Base-by-base conservation (phyloP, 441 rosid species). In the Capsella rubella region DNA sequence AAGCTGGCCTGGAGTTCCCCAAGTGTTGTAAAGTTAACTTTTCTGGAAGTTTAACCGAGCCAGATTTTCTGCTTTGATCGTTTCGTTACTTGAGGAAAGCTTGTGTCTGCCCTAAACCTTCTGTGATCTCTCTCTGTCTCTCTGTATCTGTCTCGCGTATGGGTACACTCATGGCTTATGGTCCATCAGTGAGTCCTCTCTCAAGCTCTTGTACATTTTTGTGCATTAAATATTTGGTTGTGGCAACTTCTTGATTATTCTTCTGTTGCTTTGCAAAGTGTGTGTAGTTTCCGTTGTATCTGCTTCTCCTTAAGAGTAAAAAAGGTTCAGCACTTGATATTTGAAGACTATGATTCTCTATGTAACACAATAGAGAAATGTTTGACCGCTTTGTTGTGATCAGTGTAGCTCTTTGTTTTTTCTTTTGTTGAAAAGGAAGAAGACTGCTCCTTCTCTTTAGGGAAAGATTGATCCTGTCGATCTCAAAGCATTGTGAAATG, bases 1-100 rank as follows among this genome's bases (percentile, higher is more conserved):
- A 87, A 83, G 97, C 92, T 63, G 93, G 92, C 8, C 71, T 95
- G 62, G 84, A 58, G 72, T 95, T 95, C 75, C 97, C 97, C 3
- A 67, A 74, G 27, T 69, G 60, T 77, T 95, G 96, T 84, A 90
- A 84, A 85, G 93, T 95, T 80, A 90, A 92, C 81, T 95, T 86
- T 71, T 64, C 69, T 0, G 93, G 96, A 66, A 82, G 93, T 78
- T 83, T 92, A 74, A 75, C 68, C 21, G 96, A 92, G 79, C 87
- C 92, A n/a, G 93, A 88, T 76, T 78, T 87, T 70, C 72, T 86
- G 37, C 49, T 81, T 51, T 91, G 79, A 85, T 55, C 40, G 5
- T 43, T 10, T 28, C 2, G 21, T 45, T 27, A 54, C 57, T 60
- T 40, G 37, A 53, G 61, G 62, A 63, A 52, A 40, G 43, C 42